Base-by-base conservation (phyloP, 2,329 filamentous ascomycete genomes). In the Cordyceps fumosorosea region DNA sequence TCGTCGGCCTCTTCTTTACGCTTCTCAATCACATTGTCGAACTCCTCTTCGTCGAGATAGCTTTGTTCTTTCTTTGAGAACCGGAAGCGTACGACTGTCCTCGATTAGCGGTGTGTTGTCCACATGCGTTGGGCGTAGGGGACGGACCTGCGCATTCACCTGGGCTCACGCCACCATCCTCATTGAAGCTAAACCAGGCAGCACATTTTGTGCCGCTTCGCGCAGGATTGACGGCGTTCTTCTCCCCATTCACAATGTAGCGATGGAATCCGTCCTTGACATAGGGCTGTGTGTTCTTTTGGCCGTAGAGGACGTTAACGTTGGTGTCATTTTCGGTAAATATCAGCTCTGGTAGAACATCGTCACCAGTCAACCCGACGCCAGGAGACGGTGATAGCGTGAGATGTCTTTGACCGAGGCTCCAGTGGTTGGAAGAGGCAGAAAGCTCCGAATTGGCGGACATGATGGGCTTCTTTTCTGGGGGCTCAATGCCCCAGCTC, bases 251-350 rank as follows among this genome's bases (percentile, higher is more conserved):
- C 53, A 96, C 90, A 64, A 98, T 92, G 70, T 91, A 84, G 66
- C 89, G 83, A 73, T 98, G 93, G 76, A 98, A 96, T 14, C 90
- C 95, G 75, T 98, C 93, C 77, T 98, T 98, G 73, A 97, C 92
- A 69, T 92, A 96, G 0, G 87, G 85, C 42, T 89, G 85, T 67
- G 87, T 84, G 74, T 98, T 98, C 73, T 90, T 79, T 54, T 88
- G 87, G 3, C 81, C 82, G 75, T 95, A 97, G 1, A 98, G 81
- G 14, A 80, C 76, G 65, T 92, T 81, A 73, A 86, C 89, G 72
- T 98, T 98, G 68, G 90, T 96, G 70, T 98, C 93, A 70, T 98
- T 98, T 69, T 97, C 93, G 1, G 93, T 98, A 76, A 96, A 98
- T 63, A 98, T 80, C 68, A 96, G 79, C 70, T 91, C 80, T 2